Percentiles rank a stretch among this genome's conserved stretches.
phyloP scores from a whole-genome alignment of 345 rosid genomes.

The Pseudoturritis turrita region DNA sequence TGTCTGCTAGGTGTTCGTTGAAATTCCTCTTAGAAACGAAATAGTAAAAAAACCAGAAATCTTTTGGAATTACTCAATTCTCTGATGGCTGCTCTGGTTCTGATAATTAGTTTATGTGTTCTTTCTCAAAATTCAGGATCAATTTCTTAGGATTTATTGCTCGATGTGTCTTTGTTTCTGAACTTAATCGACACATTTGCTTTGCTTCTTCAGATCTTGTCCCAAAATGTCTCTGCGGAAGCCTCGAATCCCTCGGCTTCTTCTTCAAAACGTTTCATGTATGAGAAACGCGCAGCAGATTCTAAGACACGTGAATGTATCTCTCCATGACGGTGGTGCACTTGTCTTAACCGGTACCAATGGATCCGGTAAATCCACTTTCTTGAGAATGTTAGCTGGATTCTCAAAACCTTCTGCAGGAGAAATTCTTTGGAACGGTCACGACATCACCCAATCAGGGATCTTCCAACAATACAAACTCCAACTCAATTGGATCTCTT shows the following conservation, averaged over 20 bases:
- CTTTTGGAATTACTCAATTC: no score
- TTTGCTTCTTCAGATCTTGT: constrained; percentile 1
- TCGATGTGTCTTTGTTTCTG: no score
- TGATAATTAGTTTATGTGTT: no score
- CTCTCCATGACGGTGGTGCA: constrained; percentile 79
- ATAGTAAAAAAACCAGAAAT: no score
- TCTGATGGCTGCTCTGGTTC: no score
- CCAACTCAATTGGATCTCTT: constrained; percentile 87
- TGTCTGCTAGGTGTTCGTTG: no score
- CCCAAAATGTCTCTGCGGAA: constrained; percentile 48
- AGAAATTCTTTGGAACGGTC: constrained; percentile 89
- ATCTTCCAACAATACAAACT: constrained; percentile 88
- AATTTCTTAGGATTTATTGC: no score
- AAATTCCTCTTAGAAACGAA: no score
- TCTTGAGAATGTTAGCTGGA: constrained; percentile 83
- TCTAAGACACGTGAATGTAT: constrained; percentile 64
- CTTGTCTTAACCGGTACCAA: constrained; percentile 74
- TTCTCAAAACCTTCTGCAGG: constrained; percentile 84
- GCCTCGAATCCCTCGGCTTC: constrained; percentile 62
- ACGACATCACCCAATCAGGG: constrained; percentile 64
- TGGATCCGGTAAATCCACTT: constrained; percentile 77
- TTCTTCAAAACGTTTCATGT: constrained; percentile 84
- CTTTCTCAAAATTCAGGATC: no score
- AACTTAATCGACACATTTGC: no score
- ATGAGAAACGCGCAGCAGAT: constrained; percentile 93